Evolutionary conservation across 768 basidiomycete genomes (phyloP), one percentile per base, ranked within the genome.

Genomic region (Boletus fagicola): DNA sequence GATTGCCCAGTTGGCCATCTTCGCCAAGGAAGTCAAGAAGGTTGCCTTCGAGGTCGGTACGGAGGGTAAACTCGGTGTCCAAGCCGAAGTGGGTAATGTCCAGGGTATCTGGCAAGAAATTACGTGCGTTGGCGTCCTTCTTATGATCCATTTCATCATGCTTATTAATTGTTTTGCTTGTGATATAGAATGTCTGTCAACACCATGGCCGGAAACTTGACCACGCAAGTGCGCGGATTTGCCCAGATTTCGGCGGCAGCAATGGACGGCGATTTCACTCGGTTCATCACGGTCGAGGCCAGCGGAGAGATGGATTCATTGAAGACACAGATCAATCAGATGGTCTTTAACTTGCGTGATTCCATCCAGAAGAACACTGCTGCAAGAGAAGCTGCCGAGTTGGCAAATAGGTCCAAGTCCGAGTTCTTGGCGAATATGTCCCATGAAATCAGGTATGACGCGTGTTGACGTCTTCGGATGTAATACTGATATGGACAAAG

Each of bases 381-480:
- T 22, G 97, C 97, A 8, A 84, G 95, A 68, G 95, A 98, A 73
- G 94, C 95, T 0, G 97, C 97, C 43, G 97, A 99, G 74, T 73
- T 96, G 68, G 97, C 97, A n/a, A 98, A 99, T 72, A 83, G 92
- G 74, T 88, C 84, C 72, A 98, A 99, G 81, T 91, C 88, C 43
- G 97, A 99, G 76, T 98, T 98, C 78, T 82, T 98, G 78, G 97
- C 97, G 3, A 98, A 98, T 65, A 99, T 98, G 96, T 90, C 87
- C 8, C 95, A 97, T 70, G 94, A 95, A 76, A 96, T 95, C 68
- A 78, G 94, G 93, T 92, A 57, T 13, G 86, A 79, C n/a, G n/a
- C 15, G 26, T 16, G 28, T 53, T 45, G 36, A 6, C 58, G 55
- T 48, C 56, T 8, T 31, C 47, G n/a, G 30, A 28, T 51, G 28